Base-by-base conservation (phyloP, 2,329 filamentous ascomycete genomes). In the Diatrype stigma region DNA sequence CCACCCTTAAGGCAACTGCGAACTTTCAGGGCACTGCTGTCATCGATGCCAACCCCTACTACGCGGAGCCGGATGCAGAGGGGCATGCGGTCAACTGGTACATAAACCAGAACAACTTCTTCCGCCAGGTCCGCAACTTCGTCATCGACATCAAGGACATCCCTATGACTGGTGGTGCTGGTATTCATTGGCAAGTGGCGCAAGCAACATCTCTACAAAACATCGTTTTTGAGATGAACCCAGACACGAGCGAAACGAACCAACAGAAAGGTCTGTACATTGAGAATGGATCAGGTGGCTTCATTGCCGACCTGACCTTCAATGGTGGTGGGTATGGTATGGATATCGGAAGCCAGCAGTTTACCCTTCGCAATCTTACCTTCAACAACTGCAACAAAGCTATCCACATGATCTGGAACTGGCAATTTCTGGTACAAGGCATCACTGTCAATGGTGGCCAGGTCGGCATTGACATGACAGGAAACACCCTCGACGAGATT, bases 351-450 rank as follows among this genome's bases (percentile, higher is more conserved):
- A 91, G 85, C 70, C 90, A 96, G 72, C 90, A 96, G 70, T 94
- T 93, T 70, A 93, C 89, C 37, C 86, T 85, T 26, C 86, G 90
- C 59, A 94, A 95, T 70, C 65, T 94, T 66, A 87, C 80, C 34
- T 95, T 95, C 78, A 89, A 88, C 67, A 79, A 81, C 68, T 92
- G 88, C 75, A 80, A 89, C 64, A 95, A 89, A 2, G 90, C 88
- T 55, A 84, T 96, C 56, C 90, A 82, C 72, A 87, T 94, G 84
- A 91, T 91, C 76, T 96, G 90, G 90, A 89, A 93, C 73, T 96
- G 90, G 90, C 76, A 84, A 17, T 95, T 88, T 86, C 84, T 86
- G 42, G 82, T 94, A 71, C 90, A 93, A 66, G 87, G 82, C 34
- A 60, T 95, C 35, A 79, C 73, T 44, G 89, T 95, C 70, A 84